Evolutionary conservation across 2,329 filamentous ascomycete genomes (phyloP).

Genomic region (Colletotrichum endophyticum): DNA sequence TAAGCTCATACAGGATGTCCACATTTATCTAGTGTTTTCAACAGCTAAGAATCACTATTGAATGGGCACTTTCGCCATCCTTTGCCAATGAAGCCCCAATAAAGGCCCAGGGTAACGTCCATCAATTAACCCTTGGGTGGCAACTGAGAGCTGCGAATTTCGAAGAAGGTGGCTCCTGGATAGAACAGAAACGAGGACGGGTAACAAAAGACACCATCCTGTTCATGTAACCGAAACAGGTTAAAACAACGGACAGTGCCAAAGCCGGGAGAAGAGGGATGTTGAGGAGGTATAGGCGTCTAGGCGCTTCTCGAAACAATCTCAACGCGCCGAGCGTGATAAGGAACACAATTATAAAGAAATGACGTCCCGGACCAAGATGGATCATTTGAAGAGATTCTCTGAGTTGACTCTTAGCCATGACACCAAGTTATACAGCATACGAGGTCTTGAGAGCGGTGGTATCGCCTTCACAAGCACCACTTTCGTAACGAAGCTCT

Average conservation of each 20-base stretch:
- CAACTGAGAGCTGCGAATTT: neutral
- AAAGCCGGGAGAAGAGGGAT: neutral
- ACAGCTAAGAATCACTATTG: neutral
- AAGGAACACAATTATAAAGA: neutral
- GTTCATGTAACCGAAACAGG: accelerated
- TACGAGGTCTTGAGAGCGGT: neutral
- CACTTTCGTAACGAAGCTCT: neutral
- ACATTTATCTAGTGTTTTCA: neutral
- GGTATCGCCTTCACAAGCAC: neutral
- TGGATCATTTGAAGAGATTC: no score
- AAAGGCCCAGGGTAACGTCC: neutral
- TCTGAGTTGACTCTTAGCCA: no score
- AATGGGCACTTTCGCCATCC: neutral
- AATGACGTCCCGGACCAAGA: no score
- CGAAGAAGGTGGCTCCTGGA: accelerated
- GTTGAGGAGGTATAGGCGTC: neutral
- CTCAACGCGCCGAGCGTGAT: neutral
- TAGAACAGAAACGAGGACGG: no score
- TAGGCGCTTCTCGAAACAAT: neutral
- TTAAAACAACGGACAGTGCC: neutral
- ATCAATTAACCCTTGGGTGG: neutral
- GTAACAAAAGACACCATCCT: no score
- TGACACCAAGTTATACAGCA: neutral
- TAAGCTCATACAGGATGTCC: neutral
- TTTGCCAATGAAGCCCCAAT: neutral